phyloP scores from a whole-genome alignment of 345 rosid genomes.

The Streptanthus diversifolius region DNA sequence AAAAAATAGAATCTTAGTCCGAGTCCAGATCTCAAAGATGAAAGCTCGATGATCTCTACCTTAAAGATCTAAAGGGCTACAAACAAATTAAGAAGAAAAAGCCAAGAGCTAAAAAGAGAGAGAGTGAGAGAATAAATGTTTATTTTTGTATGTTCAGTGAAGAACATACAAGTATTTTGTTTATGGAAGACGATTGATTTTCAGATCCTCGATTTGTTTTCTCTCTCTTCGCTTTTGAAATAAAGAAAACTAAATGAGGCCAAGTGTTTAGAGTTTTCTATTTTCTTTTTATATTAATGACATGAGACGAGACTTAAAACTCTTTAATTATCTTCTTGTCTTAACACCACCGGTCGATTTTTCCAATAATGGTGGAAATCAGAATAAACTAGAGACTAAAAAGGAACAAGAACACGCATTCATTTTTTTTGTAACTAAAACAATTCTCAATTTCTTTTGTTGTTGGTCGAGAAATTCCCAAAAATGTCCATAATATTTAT shows the following conservation, averaged over 20 bases:
- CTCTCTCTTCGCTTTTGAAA: slow-evolving; percentile 31
- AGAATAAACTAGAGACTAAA: slow-evolving; percentile 1
- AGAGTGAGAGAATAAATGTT: neutral
- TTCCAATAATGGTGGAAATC: slow-evolving; percentile 9
- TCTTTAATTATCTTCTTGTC: neutral
- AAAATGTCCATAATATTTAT: neutral
- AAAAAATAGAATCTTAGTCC: slow-evolving; percentile 28
- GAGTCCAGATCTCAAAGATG: slow-evolving; percentile 35
- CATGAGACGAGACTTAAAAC: neutral
- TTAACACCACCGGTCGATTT: slow-evolving; percentile 5
- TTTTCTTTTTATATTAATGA: neutral
- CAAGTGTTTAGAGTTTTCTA: neutral
- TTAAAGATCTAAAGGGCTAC: slow-evolving; percentile 19
- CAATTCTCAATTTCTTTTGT: neutral
- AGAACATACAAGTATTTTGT: slow-evolving; percentile 14
- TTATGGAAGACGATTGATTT: slow-evolving; percentile 8
- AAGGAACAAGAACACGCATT: neutral
- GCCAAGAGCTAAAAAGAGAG: neutral
- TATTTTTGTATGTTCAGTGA: neutral
- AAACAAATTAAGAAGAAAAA: neutral
- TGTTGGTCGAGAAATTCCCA: neutral
- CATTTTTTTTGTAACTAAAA: neutral
- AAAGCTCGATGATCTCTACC: slow-evolving; percentile 21
- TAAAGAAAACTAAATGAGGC: neutral
- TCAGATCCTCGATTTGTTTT: slow-evolving; percentile 35